These are phyloP conservation scores for Drechslerella coelobrocha DNA, from an alignment of 2,329 filamentous ascomycete species.

Conservation along the genomic window DNA sequence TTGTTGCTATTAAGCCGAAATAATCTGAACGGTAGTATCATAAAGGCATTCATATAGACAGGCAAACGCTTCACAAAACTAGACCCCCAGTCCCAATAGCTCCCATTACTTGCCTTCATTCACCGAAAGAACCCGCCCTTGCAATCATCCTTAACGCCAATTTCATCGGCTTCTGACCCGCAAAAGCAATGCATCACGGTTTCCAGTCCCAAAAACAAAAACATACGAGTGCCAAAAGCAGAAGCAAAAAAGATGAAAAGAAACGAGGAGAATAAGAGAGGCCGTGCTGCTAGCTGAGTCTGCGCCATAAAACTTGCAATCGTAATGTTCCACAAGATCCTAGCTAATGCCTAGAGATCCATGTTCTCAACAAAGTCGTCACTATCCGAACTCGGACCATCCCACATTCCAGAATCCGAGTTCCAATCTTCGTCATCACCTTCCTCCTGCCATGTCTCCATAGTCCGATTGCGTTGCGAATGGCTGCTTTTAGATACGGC, in stretches of 20 bases:
- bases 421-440: slow-evolving; percentile 58
- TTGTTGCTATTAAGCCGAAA: too few species aligned
- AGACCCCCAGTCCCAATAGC: background rate
- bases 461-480: slow-evolving; percentile 63
- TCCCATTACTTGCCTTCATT: background rate
- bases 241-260: slow-evolving; percentile 16
- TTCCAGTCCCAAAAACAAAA: slow-evolving; percentile 12
- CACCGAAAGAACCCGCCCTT: slow-evolving; percentile 8
- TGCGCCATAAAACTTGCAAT: background rate
- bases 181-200: slow-evolving; percentile 17
- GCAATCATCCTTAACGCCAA: slow-evolving; percentile 19
- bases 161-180: slow-evolving; percentile 3
- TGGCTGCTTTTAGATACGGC: slow-evolving; percentile 79
- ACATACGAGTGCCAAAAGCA: slow-evolving; percentile 22
- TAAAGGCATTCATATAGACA: too few species aligned
- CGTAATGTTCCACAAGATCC: background rate
- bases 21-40: too few species aligned
- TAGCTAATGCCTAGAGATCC: slow-evolving; percentile 47
- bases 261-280: slow-evolving; percentile 7
- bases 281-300: background rate
- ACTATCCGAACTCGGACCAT: slow-evolving; percentile 55
- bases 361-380: slow-evolving; percentile 53
- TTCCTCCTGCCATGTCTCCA: slow-evolving; percentile 53
- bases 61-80: too few species aligned
- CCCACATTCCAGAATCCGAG: slow-evolving; percentile 61